Base-by-base conservation (phyloP, 208 protist species). In the Leishmania major region DNA sequence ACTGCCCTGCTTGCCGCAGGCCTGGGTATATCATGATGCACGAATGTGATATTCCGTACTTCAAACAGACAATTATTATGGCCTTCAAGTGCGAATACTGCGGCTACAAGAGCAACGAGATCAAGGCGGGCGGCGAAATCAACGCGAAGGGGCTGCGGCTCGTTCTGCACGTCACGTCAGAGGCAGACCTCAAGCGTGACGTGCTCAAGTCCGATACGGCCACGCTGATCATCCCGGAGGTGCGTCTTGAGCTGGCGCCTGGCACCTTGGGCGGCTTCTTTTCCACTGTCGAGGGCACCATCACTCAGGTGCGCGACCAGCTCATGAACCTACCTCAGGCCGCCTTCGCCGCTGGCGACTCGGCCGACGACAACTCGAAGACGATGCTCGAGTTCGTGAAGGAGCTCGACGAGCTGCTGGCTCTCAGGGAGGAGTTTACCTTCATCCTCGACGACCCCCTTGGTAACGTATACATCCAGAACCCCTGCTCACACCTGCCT, bases 41-140 rank as follows among this genome's bases (percentile, higher is more conserved):
- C 60, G 81, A 97, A 80, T 91, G 90, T 59, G 85, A 98, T 51
- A 99, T 99, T 66, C 98, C 98, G 7, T 93, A 98, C 84, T 99
- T 99, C 89, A 99, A 99, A 80, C 91, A 99, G 76, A 97, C 96
- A 0, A 80, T 99, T 47, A 96, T 99, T 62, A 98, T 99, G 95
- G 91, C 94, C 53, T 98, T 98, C 82, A 91, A 88, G 47, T 99
- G 98, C 83, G 95, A 98, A 37, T 88, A 89, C 71, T 99, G 98
- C 84, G 97, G 97, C 4, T 99, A 97, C 87, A 98, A 94, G 71
- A 98, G 88, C 83, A 98, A 96, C 79, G 98, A 99, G 82, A 92
- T 99, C 78, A 99, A 99, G 84, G 91, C 90, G 2, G 96, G 96
- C 37, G 98, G 98, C 22, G 90, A 79, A 47, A 97, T 99, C 66